These are phyloP conservation scores for Dryas alaskensis DNA, from an alignment of 306 rosid species.

Conservation along the genomic window DNA sequence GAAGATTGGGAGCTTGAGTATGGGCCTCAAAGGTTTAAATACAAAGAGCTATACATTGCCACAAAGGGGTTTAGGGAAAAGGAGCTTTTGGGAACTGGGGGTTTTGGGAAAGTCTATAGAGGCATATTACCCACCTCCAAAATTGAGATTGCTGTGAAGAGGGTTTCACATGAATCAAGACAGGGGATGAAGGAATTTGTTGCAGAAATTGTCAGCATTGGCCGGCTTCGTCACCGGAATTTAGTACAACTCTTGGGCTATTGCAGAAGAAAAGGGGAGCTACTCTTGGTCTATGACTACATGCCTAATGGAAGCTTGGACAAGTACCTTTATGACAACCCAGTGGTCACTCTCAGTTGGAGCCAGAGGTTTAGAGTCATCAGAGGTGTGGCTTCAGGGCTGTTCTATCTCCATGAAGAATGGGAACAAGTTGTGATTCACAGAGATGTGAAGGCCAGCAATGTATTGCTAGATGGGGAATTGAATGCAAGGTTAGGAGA, in stretches of 20 bases:
- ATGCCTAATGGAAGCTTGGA: constrained; percentile 47
- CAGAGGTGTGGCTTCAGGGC: constrained; percentile 33
- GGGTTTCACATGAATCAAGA: constrained; percentile 32
- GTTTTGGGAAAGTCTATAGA: constrained; percentile 36
- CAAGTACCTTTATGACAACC: constrained; percentile 23
- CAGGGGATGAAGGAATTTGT: constrained; percentile 43
- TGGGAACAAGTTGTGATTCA: constrained; percentile 41
- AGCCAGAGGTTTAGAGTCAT: constrained; percentile 31
- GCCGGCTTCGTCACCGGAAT: constrained; percentile 35
- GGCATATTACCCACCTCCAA: constrained; percentile 26
- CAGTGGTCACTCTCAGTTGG: constrained; percentile 25
- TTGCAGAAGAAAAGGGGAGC: constrained; percentile 32
- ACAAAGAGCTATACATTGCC: constrained; percentile 34
- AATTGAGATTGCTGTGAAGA: constrained; percentile 35
- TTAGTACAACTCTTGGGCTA: constrained; percentile 34
- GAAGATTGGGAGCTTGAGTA: constrained; percentile 44
- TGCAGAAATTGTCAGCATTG: constrained; percentile 35
- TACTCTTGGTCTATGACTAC: constrained; percentile 31
- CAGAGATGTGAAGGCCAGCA: constrained; percentile 41
- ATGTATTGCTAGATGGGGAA: constrained; percentile 32
- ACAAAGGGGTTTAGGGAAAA: constrained; percentile 38
- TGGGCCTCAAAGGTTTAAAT: constrained; percentile 39
- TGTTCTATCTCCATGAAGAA: constrained; percentile 33
- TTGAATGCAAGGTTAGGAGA: constrained; percentile 32
- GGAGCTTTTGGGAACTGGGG: constrained; percentile 32